Evolutionary conservation across 2,329 filamentous ascomycete genomes (phyloP).

Genomic region (Clarireedia homoeocarpa): DNA sequence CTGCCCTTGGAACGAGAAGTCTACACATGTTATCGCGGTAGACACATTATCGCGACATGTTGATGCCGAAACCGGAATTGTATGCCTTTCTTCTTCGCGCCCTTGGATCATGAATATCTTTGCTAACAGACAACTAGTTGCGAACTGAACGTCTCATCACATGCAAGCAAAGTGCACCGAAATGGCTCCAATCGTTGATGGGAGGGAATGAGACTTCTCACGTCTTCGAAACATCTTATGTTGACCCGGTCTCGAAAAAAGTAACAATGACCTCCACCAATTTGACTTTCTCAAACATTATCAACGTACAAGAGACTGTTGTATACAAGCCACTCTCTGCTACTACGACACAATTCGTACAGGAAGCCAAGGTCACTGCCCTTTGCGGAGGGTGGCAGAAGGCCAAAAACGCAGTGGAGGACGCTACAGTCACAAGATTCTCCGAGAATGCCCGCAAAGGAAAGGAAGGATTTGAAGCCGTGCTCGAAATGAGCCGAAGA

Average conservation of each 20-base stretch:
- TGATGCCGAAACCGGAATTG: conserved; percentile 57
- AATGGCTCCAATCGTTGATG: conserved; percentile 74
- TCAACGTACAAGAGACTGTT: conserved; percentile 90
- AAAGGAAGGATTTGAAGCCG: conserved; percentile 88
- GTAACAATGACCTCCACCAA: conserved; percentile 97
- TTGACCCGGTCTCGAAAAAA: conserved; percentile 73
- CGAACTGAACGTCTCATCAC: conserved; percentile 64
- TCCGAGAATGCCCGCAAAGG: conserved; percentile 86
- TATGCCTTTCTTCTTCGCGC: conserved; percentile 34
- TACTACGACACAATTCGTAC: conserved; percentile 69
- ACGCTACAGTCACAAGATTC: conserved; percentile 81
- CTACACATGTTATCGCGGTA: conserved; percentile 91
- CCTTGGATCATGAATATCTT: not conserved
- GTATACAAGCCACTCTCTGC: conserved; percentile 60
- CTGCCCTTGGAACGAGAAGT: conserved; percentile 97
- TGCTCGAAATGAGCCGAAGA: conserved; percentile 84
- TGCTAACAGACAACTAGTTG: conserved; percentile 37
- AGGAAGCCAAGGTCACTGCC: conserved; percentile 88
- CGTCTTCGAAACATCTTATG: conserved; percentile 93
- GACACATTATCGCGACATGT: conserved; percentile 76
- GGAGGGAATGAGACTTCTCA: conserved; percentile 75
- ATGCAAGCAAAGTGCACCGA: conserved; percentile 59
- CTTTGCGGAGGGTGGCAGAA: conserved; percentile 95
- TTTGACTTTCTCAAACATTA: conserved; percentile 82
- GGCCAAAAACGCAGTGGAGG: conserved; percentile 93